These are phyloP conservation scores for Fusarium nodosum DNA, from an alignment of 2,329 filamentous ascomycete species.

Conservation along the genomic window DNA sequence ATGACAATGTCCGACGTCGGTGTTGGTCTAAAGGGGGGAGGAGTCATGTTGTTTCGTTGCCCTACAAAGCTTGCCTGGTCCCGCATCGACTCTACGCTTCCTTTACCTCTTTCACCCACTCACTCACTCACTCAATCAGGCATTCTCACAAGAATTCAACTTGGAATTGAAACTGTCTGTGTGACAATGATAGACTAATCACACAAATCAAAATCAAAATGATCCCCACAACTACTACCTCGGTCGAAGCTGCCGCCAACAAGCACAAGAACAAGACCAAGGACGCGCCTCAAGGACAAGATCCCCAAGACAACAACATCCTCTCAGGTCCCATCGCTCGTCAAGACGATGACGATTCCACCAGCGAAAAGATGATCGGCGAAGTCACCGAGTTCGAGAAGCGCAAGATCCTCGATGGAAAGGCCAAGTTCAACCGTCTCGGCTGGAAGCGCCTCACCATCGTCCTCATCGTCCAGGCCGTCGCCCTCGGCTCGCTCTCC, in stretches of 20 bases:
- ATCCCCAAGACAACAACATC: slow-evolving; percentile 27
- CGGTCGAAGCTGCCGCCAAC: slow-evolving; percentile 33
- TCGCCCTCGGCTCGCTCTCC: slow-evolving; percentile 46
- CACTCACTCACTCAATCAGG: not conserved
- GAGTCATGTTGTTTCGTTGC: not conserved
- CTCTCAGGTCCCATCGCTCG: slow-evolving; percentile 10
- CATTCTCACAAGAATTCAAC: slow-evolving; percentile 13
- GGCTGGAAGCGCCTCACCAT: slow-evolving; percentile 49
- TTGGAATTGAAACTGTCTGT: slow-evolving; percentile 23
- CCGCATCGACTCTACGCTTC: slow-evolving; percentile 6
- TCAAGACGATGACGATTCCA: slow-evolving; percentile 34
- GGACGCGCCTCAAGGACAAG: slow-evolving; percentile 11
- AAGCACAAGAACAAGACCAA: slow-evolving; percentile 25
- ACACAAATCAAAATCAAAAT: slow-evolving; percentile 19
- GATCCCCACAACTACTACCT: slow-evolving; percentile 38
- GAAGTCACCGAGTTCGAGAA: slow-evolving; percentile 47
- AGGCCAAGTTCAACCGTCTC: slow-evolving; percentile 44
- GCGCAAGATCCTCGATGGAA: slow-evolving; percentile 45
- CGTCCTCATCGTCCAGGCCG: slow-evolving; percentile 45
- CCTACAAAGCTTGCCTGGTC: slow-evolving; percentile 37
- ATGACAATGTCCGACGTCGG: slow-evolving; percentile 36
- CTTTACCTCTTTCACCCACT: not conserved
- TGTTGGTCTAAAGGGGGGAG: slow-evolving; percentile 5
- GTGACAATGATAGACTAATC: slow-evolving; percentile 44
- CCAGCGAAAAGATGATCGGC: slow-evolving; percentile 45